Evolutionary conservation across 73 alveolate species (phyloP).

Genomic region (Paramecium caudatum): DNA sequence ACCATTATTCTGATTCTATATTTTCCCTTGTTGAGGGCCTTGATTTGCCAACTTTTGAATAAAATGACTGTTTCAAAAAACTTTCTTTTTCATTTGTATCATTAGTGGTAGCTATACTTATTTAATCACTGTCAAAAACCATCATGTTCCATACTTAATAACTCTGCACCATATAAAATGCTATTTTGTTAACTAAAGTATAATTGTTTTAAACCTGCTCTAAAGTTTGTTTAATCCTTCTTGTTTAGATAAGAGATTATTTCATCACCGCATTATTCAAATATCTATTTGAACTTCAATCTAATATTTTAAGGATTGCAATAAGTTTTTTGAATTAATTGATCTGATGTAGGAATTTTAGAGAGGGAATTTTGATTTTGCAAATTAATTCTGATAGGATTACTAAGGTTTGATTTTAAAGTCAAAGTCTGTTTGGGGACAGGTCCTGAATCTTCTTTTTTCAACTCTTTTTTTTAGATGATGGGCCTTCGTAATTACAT

Average conservation of each 20-base stretch:
- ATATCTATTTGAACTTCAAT: not conserved
- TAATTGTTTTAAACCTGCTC: not conserved
- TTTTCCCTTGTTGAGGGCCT: not conserved
- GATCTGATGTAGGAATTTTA: no score
- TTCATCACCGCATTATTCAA: slow-evolving; percentile 17
- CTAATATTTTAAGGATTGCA: not conserved
- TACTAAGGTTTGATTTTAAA: no score
- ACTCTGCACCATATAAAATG: slow-evolving; percentile 31
- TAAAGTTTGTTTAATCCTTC: not conserved
- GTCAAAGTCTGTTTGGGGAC: no score
- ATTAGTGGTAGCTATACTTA: slow-evolving; percentile 33
- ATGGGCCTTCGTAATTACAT: slow-evolving; percentile 15
- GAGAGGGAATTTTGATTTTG: no score
- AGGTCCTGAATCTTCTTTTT: no score
- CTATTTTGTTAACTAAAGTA: slow-evolving; percentile 4
- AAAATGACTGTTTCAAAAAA: slow-evolving; percentile 46
- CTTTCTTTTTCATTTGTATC: slow-evolving; percentile 39
- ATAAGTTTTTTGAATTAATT: no score
- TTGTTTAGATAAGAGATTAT: not conserved
- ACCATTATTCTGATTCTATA: slow-evolving; percentile 7
- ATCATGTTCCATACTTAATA: slow-evolving; percentile 63
- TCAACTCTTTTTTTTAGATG: not conserved
- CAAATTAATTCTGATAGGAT: no score
- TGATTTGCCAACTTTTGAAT: slow-evolving; percentile 38
- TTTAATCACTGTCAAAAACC: slow-evolving; percentile 44